Evolutionary conservation across 805 yeast species (phyloP), one percentile per base, ranked within the genome.

Genomic region (Nakazawaea laoshanensis): DNA sequence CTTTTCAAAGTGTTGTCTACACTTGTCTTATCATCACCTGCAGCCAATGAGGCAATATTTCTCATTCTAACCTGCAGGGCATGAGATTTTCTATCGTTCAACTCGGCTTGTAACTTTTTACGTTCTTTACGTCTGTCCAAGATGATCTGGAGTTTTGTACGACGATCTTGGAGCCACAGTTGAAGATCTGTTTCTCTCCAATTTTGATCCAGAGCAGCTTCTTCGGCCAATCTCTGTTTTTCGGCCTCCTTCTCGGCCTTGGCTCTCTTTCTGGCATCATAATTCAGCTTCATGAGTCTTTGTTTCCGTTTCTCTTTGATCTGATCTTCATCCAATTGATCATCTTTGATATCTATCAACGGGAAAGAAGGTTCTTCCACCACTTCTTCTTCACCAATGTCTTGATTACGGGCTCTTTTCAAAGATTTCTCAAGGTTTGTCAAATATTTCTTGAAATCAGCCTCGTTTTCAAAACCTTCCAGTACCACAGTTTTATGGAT

Each of bases 51-150:
- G 0, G 96, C 94, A 32, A 89, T 77, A 42, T 75, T 79, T 52
- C 83, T 86, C 96, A 89, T 88, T 47, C 97, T 64, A 56, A 78
- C 73, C 57, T 89, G 96, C 2, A 95, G 86, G 18, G 95, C 95
- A 39, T 73, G 74, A 3, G 96, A 87, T 53, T 87, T 87, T 43
- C 97, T 68, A 57, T 88, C 94, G 43, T 74, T 77, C 53, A 89
- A 67, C 32, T 88, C 94, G 40, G 74, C 82, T 45, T 77, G 69
- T 42, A 86, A 59, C 48, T 83, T 76, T 28, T 70, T 63, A 38
- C 86, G 67, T 22, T 83, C 92, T 45, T 75, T 78, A 40, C 77
- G 66, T 31, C 60, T 63, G 21, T 70, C 63, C n/a, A 84, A 65
- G n/a, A 84, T 55, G 13, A 46, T 59, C 14, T 70, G 70, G 31